Conservation (phyloP, 257 asterid species). For the Buddleja alternifolia region DNA sequence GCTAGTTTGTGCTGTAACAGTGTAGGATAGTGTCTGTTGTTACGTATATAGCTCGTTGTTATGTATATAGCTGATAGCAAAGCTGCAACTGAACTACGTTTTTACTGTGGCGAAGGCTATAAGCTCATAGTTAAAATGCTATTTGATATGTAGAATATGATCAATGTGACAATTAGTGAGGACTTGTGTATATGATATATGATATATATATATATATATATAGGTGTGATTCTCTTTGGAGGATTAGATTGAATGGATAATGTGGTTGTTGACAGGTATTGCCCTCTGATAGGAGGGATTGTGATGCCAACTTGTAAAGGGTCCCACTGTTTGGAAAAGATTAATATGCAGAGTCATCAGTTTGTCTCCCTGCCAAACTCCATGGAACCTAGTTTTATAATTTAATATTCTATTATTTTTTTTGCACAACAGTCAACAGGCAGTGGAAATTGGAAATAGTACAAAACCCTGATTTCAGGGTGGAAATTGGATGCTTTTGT, state of each 20-base stretch:
- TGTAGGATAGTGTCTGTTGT: background rate
- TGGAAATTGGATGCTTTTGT: slow-evolving; percentile 25
- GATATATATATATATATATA: too few species aligned
- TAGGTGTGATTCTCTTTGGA: background rate
- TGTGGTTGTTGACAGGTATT: slow-evolving; percentile 47
- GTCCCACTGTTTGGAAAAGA: slow-evolving; percentile 53
- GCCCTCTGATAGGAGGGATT: slow-evolving; percentile 35
- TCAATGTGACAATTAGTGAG: slow-evolving; percentile 21
- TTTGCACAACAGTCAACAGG: too few species aligned
- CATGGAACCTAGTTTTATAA: too few species aligned
- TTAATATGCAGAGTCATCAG: slow-evolving; percentile 45
- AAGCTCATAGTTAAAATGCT: too few species aligned
- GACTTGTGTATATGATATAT: too few species aligned
- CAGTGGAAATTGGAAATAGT: slow-evolving; percentile 33
- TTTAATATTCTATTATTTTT: too few species aligned
- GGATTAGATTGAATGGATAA: slow-evolving; percentile 12
- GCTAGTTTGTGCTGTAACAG: background rate
- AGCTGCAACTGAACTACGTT: too few species aligned
- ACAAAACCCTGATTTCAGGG: slow-evolving; percentile 40
- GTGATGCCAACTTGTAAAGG: slow-evolving; percentile 43
- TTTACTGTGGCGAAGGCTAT: too few species aligned
- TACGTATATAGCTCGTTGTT: too few species aligned
- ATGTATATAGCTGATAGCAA: too few species aligned
- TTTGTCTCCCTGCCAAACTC: slow-evolving; percentile 51
- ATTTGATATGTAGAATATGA: background rate